These are phyloP conservation scores for Hyphopichia pseudoburtonii DNA, from an alignment of 1,139 yeast genomes.

Conservation along the genomic window DNA sequence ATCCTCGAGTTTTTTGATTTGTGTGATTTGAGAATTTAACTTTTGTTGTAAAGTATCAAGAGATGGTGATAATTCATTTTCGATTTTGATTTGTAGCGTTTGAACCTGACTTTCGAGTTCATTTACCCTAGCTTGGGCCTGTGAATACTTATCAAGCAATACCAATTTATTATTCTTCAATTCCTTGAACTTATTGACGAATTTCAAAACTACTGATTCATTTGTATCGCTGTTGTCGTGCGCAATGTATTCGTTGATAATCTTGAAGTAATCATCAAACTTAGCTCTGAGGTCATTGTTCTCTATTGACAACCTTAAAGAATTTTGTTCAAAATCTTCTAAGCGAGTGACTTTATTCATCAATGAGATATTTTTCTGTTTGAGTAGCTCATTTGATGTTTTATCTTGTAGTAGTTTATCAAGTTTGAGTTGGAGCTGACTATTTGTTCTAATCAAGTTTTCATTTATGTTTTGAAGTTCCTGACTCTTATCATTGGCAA, in stretches of 20 bases:
- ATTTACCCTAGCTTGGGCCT: constrained; percentile 23
- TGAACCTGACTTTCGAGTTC: constrained; percentile 15
- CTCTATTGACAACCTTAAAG: constrained; percentile 53
- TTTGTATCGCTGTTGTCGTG: constrained; percentile 18
- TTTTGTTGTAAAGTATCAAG: constrained; percentile 21
- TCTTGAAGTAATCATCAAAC: constrained; percentile 32
- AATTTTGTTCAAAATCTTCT: constrained; percentile 46
- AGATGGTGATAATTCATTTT: constrained; percentile 12
- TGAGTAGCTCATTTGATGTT: constrained; percentile 39
- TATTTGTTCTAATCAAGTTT: constrained; percentile 32
- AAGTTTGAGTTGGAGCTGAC: constrained; percentile 26
- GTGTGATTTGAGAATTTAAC: constrained; percentile 26
- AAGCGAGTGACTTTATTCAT: constrained; percentile 37
- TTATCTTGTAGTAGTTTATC: constrained; percentile 39
- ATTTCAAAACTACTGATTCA: constrained; percentile 22
- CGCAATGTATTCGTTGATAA: constrained; percentile 28
- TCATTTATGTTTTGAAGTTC: constrained; percentile 28
- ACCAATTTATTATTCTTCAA: constrained; percentile 39
- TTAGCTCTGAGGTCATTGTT: constrained; percentile 47
- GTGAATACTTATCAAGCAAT: constrained; percentile 36
- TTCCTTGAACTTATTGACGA: constrained; percentile 34
- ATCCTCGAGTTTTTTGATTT: constrained; percentile 47
- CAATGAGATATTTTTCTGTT: constrained; percentile 37
- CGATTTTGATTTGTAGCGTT: constrained; percentile 21
- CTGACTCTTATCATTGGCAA: constrained; percentile 16